phyloP scores from a whole-genome alignment of 2,329 filamentous ascomycete genomes.

The Botrytis squamosa region DNA sequence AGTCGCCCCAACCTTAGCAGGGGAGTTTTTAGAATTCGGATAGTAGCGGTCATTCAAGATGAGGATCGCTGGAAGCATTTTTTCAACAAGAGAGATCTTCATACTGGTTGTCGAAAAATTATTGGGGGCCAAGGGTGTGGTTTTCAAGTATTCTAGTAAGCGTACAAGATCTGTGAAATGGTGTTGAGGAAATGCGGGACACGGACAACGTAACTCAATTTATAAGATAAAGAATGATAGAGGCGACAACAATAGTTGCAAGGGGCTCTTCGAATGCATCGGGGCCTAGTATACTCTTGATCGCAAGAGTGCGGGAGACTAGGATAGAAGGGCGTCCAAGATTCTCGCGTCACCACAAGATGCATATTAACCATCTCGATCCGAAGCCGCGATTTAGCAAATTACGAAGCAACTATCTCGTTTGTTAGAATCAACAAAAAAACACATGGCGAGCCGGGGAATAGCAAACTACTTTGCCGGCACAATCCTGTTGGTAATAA shows the following conservation, averaged over 20 bases:
- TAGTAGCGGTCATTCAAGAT: slow-evolving; percentile 24
- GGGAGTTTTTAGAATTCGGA: slow-evolving; percentile 20
- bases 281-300: background rate
- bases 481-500: background rate
- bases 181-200: background rate
- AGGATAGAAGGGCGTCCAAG: background rate
- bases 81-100: background rate
- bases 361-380: slow-evolving; percentile 13
- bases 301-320: background rate
- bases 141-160: slow-evolving; percentile 15
- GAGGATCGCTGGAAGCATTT: slow-evolving; percentile 26
- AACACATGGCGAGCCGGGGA: background rate
- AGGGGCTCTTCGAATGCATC: background rate
- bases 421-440: background rate
- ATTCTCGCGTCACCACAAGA: background rate
- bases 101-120: background rate
- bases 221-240: slow-evolving; percentile 15
- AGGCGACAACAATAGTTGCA: slow-evolving; percentile 2
- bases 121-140: slow-evolving; percentile 10
- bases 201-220: slow-evolving; percentile 9
- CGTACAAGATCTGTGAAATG: slow-evolving; percentile 12
- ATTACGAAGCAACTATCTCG: background rate
- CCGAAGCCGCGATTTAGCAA: background rate
- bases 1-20: slow-evolving; percentile 25
- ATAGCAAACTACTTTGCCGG: background rate